Base-by-base conservation (phyloP, 2,329 filamentous ascomycete species). In the Sporothrix brunneoviolacea region DNA sequence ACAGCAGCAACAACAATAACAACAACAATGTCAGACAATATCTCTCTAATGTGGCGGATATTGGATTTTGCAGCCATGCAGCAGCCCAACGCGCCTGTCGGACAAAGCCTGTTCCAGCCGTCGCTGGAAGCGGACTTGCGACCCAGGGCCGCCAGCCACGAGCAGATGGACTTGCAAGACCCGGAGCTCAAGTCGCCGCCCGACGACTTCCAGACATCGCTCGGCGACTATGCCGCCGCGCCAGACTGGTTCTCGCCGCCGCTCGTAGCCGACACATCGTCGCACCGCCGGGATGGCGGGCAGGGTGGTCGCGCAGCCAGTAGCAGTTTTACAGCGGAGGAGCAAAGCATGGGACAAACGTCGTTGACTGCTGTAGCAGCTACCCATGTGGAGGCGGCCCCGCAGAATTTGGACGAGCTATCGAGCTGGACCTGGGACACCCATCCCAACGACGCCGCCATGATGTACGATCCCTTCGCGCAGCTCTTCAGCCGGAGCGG, bases 391-490 rank as follows among this genome's bases (percentile, higher is more conserved):
- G n/a, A n/a, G n/a, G n/a, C n/a, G n/a, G n/a, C n/a, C n/a, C n/a
- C n/a, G n/a, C n/a, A n/a, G n/a, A n/a, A n/a, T n/a, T 15, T 43
- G 3, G 44, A 47, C 15, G 33, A 21, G 12, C 35, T 37, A 10
- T 36, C 43, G 8, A 27, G 27, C 33, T 48, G 45, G 16, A 21
- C 45, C 2, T 48, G 45, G 45, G 45, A 48, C 16, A 21, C 15
- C 16, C 28, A 44, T 6, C 28, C 28, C 4, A 24, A 19, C 24
- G 45, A 48, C 6, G 16, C 45, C 22, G 15, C 45, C 5, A 39
- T 48, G 36, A 28, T 48, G 12, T 48, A 32, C 27, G 45, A 48
- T n/a, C 45, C 21, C 21, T 48, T 48, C 22, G 35, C 35, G 33
- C 24, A 39, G 36, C 35, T 48, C 16, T 32, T 21, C 18, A 48